These are phyloP conservation scores for Cystobasidium tubakii DNA, from an alignment of 768 basidiomycete genomes.

Conservation along the genomic window DNA sequence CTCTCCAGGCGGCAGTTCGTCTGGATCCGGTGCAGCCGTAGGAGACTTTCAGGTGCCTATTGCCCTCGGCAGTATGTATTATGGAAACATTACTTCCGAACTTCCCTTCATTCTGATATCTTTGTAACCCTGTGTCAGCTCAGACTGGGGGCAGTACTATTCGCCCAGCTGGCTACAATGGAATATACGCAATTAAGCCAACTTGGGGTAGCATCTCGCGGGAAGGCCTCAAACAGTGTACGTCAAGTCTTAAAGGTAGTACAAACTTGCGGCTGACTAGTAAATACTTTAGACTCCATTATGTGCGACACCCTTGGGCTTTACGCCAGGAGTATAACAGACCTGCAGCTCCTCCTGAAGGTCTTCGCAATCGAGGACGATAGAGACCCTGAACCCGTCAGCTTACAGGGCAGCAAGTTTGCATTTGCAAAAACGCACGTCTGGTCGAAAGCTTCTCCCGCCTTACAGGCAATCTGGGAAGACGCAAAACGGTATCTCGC, in stretches of 20 bases:
- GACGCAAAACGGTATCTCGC: conserved; percentile 42
- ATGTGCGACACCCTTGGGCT: conserved; percentile 49
- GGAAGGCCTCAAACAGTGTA: conserved; percentile 47
- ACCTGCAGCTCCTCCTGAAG: conserved; percentile 46
- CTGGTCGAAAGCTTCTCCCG: conserved; percentile 35
- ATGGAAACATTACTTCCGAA: conserved; percentile 19
- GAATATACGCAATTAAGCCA: conserved; percentile 48
- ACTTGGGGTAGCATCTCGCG: conserved; percentile 48
- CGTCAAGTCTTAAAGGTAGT: background rate
- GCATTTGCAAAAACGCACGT: conserved; percentile 45
- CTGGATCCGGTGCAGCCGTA: conserved; percentile 48
- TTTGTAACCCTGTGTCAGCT: background rate
- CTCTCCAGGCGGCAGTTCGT: conserved; percentile 48
- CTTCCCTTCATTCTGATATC: background rate
- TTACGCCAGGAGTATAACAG: conserved; percentile 46
- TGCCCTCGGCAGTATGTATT: conserved; percentile 47
- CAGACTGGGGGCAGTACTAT: conserved; percentile 47
- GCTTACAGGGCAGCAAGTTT: conserved; percentile 43
- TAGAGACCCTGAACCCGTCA: conserved; percentile 39
- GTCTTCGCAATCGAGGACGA: conserved; percentile 46
- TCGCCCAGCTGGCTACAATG: conserved; percentile 48
- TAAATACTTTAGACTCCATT: conserved; percentile 29
- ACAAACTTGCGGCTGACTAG: background rate
- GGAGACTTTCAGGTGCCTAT: conserved; percentile 48
- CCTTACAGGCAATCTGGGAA: conserved; percentile 41